Percentiles rank a stretch among this genome's conserved stretches.
These are phyloP conservation scores for Verticillium alfalfae DNA, from an alignment of 2,329 filamentous ascomycete species.

Conservation along the genomic window DNA sequence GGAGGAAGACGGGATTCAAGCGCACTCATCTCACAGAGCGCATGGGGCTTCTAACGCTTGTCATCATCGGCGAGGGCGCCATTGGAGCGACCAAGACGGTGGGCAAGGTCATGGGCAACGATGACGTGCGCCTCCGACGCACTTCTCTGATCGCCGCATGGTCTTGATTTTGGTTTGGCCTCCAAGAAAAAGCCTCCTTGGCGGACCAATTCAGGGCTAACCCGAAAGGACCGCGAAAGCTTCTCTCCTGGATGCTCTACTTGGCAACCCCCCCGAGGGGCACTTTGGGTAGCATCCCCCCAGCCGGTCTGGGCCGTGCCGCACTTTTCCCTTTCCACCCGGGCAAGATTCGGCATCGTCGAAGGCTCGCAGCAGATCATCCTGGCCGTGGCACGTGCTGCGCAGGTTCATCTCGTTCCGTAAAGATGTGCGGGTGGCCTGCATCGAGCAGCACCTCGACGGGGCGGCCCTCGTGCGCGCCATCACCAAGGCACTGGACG, in stretches of 20 bases:
- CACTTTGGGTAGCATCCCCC: slow-evolving; percentile 43
- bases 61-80: slow-evolving; percentile 54
- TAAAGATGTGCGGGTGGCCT: neutral
- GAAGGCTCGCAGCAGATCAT: slow-evolving; percentile 46
- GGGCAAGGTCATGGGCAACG: slow-evolving; percentile 10
- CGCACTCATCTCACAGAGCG: slow-evolving; percentile 52
- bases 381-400: slow-evolving; percentile 8
- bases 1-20: slow-evolving; percentile 47
- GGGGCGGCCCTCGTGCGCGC: slow-evolving; percentile 1
- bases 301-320: slow-evolving; percentile 46
- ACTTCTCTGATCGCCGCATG: slow-evolving; percentile 5
- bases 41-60: slow-evolving; percentile 53
- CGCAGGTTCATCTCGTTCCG: slow-evolving; percentile 5
- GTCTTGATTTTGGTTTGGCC: slow-evolving; percentile 10
- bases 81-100: slow-evolving; percentile 45
- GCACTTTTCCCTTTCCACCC: slow-evolving; percentile 54
- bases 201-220: too few species aligned
- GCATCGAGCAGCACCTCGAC: slow-evolving; percentile 3
- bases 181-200: neutral
- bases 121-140: slow-evolving; percentile 3
- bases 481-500: slow-evolving; percentile 1
- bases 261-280: slow-evolving; percentile 46
- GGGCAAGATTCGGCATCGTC: slow-evolving; percentile 23
- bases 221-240: neutral
- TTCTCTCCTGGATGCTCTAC: slow-evolving; percentile 48